Percentiles rank a stretch among this genome's conserved stretches.
Evolutionary conservation across 2,329 filamentous ascomycete genomes (phyloP).

Genomic region (Diaporthe caulivora): DNA sequence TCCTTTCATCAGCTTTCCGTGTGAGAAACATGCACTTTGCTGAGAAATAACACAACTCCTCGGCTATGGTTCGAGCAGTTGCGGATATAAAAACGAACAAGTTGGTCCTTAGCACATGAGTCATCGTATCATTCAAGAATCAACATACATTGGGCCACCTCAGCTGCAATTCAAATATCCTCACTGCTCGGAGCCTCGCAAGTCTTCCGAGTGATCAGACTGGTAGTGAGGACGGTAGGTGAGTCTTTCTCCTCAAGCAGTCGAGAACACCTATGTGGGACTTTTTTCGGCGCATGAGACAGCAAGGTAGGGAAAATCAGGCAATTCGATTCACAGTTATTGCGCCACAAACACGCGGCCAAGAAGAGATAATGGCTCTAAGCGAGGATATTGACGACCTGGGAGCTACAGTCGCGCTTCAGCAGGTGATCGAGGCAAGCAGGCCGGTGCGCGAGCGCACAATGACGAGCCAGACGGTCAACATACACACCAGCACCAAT

Average conservation of each 20-base stretch:
- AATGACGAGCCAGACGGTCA: background rate
- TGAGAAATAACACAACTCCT: background rate
- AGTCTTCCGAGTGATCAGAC: too few species aligned
- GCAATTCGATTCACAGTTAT: background rate
- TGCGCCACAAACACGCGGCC: background rate
- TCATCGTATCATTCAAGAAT: background rate
- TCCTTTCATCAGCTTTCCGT: background rate
- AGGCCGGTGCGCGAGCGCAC: background rate
- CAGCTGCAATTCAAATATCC: background rate
- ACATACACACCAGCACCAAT: background rate
- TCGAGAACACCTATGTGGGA: background rate
- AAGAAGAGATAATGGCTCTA: background rate
- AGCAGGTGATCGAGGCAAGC: background rate
- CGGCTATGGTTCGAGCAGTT: too few species aligned
- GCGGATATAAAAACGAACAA: background rate
- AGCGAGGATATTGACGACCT: background rate
- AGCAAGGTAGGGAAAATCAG: background rate
- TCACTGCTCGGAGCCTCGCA: background rate
- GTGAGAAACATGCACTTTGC: background rate
- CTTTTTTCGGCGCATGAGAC: background rate
- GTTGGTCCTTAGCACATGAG: background rate
- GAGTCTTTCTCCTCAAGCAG: too few species aligned
- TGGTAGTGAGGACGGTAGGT: background rate
- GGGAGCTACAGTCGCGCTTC: background rate
- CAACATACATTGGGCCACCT: background rate